These are phyloP conservation scores for Penicillium sp. DNA, from an alignment of 2,329 filamentous ascomycete species.

Conservation along the genomic window DNA sequence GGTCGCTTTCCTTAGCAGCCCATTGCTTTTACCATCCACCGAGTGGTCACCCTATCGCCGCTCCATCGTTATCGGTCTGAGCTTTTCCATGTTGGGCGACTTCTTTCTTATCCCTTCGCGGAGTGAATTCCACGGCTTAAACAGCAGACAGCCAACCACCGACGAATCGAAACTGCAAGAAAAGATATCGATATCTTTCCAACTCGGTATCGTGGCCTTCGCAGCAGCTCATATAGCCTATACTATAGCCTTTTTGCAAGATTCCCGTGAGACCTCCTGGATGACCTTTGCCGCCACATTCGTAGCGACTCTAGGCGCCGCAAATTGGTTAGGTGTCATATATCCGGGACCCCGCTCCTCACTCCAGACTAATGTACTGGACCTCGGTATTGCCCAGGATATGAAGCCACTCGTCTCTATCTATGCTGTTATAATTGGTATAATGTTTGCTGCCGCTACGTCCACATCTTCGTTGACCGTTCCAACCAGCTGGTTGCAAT, in stretches of 20 bases:
- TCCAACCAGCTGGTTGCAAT: slow-evolving; percentile 19
- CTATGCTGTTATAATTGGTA: background rate
- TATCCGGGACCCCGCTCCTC: background rate
- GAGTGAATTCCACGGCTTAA: background rate
- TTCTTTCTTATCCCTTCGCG: background rate
- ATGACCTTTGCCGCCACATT: background rate
- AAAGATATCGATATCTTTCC: background rate
- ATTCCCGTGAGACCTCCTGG: background rate
- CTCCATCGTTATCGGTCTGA: background rate
- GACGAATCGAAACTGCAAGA: background rate
- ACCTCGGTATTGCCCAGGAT: background rate
- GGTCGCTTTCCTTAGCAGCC: slow-evolving; percentile 34
- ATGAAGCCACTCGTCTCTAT: background rate
- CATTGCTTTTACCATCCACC: slow-evolving; percentile 28
- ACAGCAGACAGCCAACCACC: background rate
- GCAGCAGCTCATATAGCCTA: slow-evolving; percentile 1
- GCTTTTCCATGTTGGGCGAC: background rate
- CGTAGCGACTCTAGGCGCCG: background rate
- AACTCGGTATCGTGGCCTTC: background rate
- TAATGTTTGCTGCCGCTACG: background rate
- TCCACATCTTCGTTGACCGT: background rate
- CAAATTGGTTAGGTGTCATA: background rate
- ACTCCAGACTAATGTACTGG: background rate
- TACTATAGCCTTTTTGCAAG: background rate
- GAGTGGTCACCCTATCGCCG: slow-evolving; percentile 28